phyloP scores from a whole-genome alignment of 441 rosid genomes.

The Gossypium trilobum region DNA sequence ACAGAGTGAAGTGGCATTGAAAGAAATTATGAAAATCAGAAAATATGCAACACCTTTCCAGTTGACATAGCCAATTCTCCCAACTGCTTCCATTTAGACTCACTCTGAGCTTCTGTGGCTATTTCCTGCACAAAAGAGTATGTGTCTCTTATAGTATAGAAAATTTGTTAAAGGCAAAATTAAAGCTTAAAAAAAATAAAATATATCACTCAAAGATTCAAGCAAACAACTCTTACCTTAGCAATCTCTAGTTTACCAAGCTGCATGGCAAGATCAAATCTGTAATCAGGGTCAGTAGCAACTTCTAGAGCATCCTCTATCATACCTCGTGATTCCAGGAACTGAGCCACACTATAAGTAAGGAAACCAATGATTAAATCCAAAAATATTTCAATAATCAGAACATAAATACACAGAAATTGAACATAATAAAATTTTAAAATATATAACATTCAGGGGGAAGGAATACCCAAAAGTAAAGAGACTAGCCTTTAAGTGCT shows the following conservation, averaged over 20 bases:
- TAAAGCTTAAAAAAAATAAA: background rate
- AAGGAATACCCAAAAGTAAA: constrained; percentile 9
- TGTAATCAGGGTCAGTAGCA: constrained; percentile 91
- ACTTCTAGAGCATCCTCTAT: constrained; percentile 87
- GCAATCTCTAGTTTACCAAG: constrained; percentile 86
- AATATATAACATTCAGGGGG: background rate
- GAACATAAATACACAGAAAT: constrained; percentile 4
- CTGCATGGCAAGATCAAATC: constrained; percentile 91
- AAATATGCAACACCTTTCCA: constrained; percentile 56
- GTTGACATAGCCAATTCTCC: constrained; percentile 94
- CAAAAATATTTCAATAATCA: constrained; percentile 16
- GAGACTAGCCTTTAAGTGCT: background rate
- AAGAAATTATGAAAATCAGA: background rate
- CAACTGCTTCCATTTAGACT: constrained; percentile 96
- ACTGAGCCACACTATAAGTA: constrained; percentile 75
- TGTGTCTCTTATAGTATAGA: background rate
- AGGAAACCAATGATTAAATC: constrained; percentile 19
- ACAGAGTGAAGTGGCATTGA: background rate
- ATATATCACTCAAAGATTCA: background rate
- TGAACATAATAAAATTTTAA: background rate
- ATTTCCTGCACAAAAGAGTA: constrained; percentile 51
- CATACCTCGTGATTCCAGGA: constrained; percentile 97
- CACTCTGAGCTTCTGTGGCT: constrained; percentile 71
- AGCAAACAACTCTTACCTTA: constrained; percentile 40
- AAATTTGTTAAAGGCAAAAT: background rate